phyloP scores from a whole-genome alignment of 2,329 filamentous ascomycete species.

The Curvularia spicifera region DNA sequence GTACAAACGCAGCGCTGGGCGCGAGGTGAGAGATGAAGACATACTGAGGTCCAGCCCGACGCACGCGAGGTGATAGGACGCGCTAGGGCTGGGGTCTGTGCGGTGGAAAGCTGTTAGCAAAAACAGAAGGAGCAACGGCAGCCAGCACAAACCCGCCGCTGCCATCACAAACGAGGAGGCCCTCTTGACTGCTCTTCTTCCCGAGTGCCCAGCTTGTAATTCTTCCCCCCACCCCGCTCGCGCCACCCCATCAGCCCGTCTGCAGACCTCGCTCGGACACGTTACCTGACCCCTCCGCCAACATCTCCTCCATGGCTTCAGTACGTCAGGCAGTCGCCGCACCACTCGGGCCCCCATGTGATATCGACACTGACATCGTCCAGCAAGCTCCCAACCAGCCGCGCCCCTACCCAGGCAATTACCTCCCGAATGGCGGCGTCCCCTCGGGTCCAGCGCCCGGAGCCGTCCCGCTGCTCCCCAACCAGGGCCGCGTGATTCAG shows the following conservation, averaged over 20 bases:
- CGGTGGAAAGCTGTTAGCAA: slow-evolving; percentile 37
- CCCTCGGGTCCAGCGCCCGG: slow-evolving; percentile 53
- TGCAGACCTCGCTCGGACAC: slow-evolving; percentile 27
- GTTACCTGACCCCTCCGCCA: slow-evolving; percentile 30
- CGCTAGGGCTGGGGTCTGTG: slow-evolving; percentile 27
- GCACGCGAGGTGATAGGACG: slow-evolving; percentile 26
- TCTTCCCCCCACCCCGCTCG: slow-evolving; percentile 16
- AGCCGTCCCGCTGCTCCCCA: slow-evolving; percentile 57
- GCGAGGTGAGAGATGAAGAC: slow-evolving; percentile 1
- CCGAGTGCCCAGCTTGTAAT: slow-evolving; percentile 14
- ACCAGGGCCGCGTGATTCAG: slow-evolving; percentile 60
- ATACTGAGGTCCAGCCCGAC: slow-evolving; percentile 20
- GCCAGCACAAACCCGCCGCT: slow-evolving; percentile 31
- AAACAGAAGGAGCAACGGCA: slow-evolving; percentile 36
- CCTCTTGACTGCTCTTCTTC: slow-evolving; percentile 21
- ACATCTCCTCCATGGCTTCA: slow-evolving; percentile 41
- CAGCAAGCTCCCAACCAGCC: slow-evolving; percentile 60
- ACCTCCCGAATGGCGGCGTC: slow-evolving; percentile 56
- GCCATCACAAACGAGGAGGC: slow-evolving; percentile 38
- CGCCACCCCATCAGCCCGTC: slow-evolving; percentile 16
- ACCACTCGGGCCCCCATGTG: slow-evolving; percentile 14
- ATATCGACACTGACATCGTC: slow-evolving; percentile 30
- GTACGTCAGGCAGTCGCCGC: slow-evolving; percentile 31
- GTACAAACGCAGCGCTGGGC: background rate
- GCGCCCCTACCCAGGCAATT: slow-evolving; percentile 57